phyloP scores from a whole-genome alignment of 768 basidiomycete species.

The Lactifluus piperatus region DNA sequence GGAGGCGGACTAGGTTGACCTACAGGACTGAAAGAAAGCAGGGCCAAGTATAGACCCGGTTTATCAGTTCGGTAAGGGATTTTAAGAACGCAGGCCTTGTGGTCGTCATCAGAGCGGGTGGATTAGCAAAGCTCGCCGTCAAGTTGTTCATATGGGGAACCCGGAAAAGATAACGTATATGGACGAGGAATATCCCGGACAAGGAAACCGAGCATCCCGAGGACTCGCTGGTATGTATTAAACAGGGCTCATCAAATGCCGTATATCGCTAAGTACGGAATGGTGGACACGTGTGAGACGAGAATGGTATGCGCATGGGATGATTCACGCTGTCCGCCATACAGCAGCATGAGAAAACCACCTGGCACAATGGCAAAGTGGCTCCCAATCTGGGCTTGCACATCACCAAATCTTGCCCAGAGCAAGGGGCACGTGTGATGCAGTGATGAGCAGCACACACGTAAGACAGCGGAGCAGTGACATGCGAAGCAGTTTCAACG shows the following conservation, averaged over 20 bases:
- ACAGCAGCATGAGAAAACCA: not conserved
- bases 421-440: not conserved
- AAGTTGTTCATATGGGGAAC: not conserved
- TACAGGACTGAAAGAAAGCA: not conserved
- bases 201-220: not conserved
- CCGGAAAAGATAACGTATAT: not conserved
- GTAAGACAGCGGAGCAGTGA: not conserved
- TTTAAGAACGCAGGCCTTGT: not conserved
- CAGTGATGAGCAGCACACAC: not conserved
- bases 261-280: not conserved
- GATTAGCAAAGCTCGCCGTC: not conserved
- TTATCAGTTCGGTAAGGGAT: not conserved
- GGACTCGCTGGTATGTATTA: not conserved
- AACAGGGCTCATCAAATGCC: not conserved
- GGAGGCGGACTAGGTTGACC: not conserved
- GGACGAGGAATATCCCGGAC: not conserved
- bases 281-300: not conserved
- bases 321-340: too few species aligned
- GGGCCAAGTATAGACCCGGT: not conserved
- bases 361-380: not conserved
- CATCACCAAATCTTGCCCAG: not conserved
- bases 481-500: too few species aligned
- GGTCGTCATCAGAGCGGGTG: not conserved
- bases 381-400: not conserved
- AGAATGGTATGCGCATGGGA: not conserved